Conservation (phyloP, 2,329 filamentous ascomycete genomes). For the Fusarium sp. region DNA sequence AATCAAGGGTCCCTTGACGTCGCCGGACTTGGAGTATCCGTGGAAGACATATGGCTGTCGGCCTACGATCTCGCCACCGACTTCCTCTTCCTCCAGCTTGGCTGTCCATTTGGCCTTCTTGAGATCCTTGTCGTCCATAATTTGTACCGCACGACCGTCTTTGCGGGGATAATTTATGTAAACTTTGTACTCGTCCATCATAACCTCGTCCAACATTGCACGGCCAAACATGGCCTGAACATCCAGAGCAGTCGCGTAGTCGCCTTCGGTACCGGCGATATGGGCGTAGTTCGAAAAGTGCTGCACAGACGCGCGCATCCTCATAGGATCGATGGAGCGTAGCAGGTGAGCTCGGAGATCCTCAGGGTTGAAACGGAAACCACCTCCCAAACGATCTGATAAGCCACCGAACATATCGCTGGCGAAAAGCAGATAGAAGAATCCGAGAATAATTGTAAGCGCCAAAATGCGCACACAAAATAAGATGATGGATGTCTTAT, state of each 20-base stretch:
- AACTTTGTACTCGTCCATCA: constrained; percentile 83
- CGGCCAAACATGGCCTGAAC: constrained; percentile 81
- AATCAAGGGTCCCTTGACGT: constrained; percentile 86
- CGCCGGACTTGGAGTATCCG: constrained; percentile 87
- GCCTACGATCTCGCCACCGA: constrained; percentile 71
- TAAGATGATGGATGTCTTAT: constrained; percentile 64
- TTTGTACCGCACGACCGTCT: constrained; percentile 83
- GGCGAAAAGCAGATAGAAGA: constrained; percentile 88
- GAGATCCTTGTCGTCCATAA: constrained; percentile 74
- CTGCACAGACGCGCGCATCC: constrained; percentile 78
- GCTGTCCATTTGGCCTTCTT: constrained; percentile 79
- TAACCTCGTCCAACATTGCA: constrained; percentile 80
- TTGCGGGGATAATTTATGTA: constrained; percentile 91
- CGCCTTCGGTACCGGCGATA: constrained; percentile 93
- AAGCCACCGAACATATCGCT: constrained; percentile 83
- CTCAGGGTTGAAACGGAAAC: constrained; percentile 84
- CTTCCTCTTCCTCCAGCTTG: constrained; percentile 81
- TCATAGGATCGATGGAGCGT: constrained; percentile 75
- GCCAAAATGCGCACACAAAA: constrained; percentile 80
- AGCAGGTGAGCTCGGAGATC: constrained; percentile 82
- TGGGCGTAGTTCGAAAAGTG: constrained; percentile 89
- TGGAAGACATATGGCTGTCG: constrained; percentile 86
- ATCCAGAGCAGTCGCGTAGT: constrained; percentile 87
- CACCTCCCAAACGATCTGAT: constrained; percentile 71
- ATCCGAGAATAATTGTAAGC: constrained; percentile 78